These are phyloP conservation scores for Emericellopsis terricola DNA, from an alignment of 495 filamentous ascomycete genomes.

Conservation along the genomic window DNA sequence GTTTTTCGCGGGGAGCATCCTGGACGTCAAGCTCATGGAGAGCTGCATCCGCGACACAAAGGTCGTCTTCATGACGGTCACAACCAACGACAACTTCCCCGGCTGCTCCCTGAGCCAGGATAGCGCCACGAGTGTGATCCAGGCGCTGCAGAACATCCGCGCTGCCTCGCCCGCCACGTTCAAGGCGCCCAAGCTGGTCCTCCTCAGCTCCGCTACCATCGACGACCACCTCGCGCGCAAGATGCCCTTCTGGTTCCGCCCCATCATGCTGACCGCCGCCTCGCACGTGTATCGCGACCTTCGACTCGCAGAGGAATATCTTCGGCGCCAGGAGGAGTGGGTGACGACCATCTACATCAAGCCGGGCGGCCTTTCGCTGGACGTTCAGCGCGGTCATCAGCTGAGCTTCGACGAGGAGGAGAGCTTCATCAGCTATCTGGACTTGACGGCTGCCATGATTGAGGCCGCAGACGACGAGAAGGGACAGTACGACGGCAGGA, in stretches of 20 bases:
- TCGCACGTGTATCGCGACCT: constrained; percentile 22
- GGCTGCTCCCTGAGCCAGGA: constrained; percentile 15
- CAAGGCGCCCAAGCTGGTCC: constrained; percentile 21
- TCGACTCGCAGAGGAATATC: constrained; percentile 12
- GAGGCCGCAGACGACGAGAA: constrained; percentile 22
- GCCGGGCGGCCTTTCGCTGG: constrained; percentile 20
- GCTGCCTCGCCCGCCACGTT: background rate
- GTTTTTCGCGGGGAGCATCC: constrained; percentile 19
- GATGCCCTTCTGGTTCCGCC: constrained; percentile 9
- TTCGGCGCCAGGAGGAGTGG: constrained; percentile 18
- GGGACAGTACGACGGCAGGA: constrained; percentile 15
- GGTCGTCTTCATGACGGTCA: constrained; percentile 18
- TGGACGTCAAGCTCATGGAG: constrained; percentile 14
- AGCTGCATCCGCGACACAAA: constrained; percentile 11
- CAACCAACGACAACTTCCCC: constrained; percentile 21
- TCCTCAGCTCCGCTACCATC: constrained; percentile 20
- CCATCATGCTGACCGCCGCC: constrained; percentile 10
- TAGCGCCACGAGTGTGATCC: constrained; percentile 12
- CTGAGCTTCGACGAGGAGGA: constrained; percentile 16
- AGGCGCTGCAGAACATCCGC: constrained; percentile 11
- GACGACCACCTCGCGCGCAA: constrained; percentile 13
- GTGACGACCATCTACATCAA: constrained; percentile 23
- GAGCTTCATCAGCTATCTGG: constrained; percentile 20
- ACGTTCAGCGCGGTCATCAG: constrained; percentile 19
- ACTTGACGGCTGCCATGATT: constrained; percentile 29